Conservation (phyloP, 345 rosid species). For the Camelina sativa region DNA sequence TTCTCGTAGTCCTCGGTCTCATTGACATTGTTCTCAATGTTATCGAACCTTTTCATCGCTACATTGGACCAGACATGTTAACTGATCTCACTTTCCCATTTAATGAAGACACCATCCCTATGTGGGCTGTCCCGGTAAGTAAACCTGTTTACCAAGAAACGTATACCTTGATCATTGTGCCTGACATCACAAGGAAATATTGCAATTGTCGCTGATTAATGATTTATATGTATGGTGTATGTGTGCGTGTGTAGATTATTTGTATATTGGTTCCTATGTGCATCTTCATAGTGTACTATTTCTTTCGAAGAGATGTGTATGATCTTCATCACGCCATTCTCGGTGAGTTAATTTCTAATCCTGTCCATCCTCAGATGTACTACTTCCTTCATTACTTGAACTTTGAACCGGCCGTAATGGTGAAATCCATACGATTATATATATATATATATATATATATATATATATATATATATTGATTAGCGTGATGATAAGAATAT, state of each 20-base stretch:
- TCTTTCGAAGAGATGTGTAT: conserved; percentile 54
- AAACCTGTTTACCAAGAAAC: no score
- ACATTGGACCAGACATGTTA: conserved; percentile 64
- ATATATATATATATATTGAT: no score
- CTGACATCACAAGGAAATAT: conserved; percentile 21
- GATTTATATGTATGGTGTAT: not conserved
- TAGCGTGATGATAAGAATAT: not conserved
- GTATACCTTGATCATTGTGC: no score
- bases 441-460: no score
- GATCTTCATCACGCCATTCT: conserved; percentile 67
- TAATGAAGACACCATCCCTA: conserved; percentile 56
- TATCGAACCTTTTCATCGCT: conserved; percentile 73
- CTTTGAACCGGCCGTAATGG: not conserved
- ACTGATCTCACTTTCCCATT: conserved; percentile 63
- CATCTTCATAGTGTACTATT: conserved; percentile 50
- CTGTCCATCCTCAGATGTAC: not conserved
- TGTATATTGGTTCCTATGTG: conserved; percentile 52
- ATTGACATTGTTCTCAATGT: conserved; percentile 51
- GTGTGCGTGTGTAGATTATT: conserved; percentile 43
- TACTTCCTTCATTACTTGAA: not conserved
- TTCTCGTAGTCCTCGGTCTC: conserved; percentile 52
- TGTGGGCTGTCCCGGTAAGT: conserved; percentile 68
- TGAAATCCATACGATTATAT: not conserved
- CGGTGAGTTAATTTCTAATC: conserved; percentile 41
- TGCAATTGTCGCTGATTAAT: not conserved